phyloP scores from a whole-genome alignment of 208 protist species.

The Endotrypanum monterogeii region DNA sequence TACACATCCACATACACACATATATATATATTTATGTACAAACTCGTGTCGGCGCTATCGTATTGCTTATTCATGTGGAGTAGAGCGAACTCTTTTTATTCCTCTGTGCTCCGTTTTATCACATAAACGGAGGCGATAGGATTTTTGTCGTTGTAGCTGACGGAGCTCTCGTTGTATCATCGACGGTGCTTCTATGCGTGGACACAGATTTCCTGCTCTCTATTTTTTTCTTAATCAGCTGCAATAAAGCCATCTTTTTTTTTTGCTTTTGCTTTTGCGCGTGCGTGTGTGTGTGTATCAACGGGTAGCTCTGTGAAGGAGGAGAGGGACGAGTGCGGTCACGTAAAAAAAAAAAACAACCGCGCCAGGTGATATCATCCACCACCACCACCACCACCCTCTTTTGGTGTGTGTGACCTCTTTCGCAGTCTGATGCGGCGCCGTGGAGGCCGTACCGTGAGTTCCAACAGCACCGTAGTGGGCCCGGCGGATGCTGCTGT shows the following conservation, averaged over 20 bases:
- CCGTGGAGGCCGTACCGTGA: slow-evolving; percentile 46
- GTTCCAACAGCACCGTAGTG: slow-evolving; percentile 23
- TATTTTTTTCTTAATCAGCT: background rate
- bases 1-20: background rate
- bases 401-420: background rate
- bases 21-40: background rate
- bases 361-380: too few relatives aligned
- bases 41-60: background rate
- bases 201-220: background rate
- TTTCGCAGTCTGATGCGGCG: slow-evolving; percentile 26
- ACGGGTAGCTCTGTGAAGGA: too few relatives aligned
- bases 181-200: background rate
- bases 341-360: too few relatives aligned
- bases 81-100: background rate
- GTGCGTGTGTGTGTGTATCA: too few relatives aligned
- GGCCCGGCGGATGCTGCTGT: background rate
- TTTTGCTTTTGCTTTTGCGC: background rate
- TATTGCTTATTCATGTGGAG: background rate
- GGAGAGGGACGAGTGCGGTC: too few relatives aligned
- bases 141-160: background rate
- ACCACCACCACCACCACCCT: background rate
- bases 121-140: background rate
- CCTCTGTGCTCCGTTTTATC: background rate
- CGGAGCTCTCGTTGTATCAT: background rate
- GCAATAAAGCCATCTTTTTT: background rate